Base-by-base conservation (phyloP, 1,284 basidiomycete genomes). In the Boletellus deceptivus region DNA sequence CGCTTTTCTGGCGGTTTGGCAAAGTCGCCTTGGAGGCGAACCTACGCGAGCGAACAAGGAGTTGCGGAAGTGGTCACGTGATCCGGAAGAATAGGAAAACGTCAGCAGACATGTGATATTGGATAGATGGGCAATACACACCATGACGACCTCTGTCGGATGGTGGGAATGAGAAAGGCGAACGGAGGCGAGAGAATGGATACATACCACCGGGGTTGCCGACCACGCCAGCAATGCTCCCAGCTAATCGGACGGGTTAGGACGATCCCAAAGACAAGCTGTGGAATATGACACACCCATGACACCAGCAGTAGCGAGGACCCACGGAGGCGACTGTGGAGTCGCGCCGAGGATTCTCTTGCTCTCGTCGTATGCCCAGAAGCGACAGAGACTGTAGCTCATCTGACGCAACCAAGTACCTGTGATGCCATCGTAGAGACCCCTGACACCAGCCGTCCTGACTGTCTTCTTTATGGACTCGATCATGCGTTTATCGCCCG, bases 341-440 rank as follows among this genome's bases (percentile, higher is more conserved):
- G 25, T 60, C 7, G 84, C 85, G 27, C 88, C 88, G 2, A 94
- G 61, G 5, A 84, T 59, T 72, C 86, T 90, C 77, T 95, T 95
- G 67, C 89, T 86, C 72, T 90, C 87, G 61, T 96, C 93, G 70
- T 95, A 95, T 20, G 91, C 90, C 79, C 92, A 94, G 75, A 96
- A 96, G 14, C 93, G 82, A 65, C 91, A 93, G 67, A 95, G 76
- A 41, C 90, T 93, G 72, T 95, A 95, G 24, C 86, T 91, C 92
- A 95, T 92, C 72, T 96, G 93, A 33, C 93, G 82, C 64, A 95
- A 72, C 80, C 92, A 87, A 27, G 93, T 95, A 29, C 92, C 93
- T 1, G 87, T 79, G 53, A 95, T 89, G 18, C 93, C 93, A 61
- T 93, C 92, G 62, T 84, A 92, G 41, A 93, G 75, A 1, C 92